Evolutionary conservation across 2,329 filamentous ascomycete species (phyloP).

Genomic region (Aureobasidium sp.): DNA sequence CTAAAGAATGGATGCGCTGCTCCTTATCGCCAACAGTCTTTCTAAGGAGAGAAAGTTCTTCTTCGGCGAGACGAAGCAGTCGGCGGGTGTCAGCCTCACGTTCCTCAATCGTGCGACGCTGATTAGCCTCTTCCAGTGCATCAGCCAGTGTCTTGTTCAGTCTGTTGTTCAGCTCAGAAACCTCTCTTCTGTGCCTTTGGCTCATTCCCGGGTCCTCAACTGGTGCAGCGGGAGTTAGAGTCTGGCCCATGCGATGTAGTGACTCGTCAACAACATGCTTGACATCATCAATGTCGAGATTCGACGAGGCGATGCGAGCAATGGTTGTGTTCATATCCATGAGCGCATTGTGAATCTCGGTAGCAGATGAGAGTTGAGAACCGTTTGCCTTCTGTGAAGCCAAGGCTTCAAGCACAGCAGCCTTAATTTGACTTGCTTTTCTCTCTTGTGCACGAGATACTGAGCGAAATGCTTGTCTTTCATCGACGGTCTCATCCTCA

Average conservation of each 20-base stretch:
- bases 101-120: slow-evolving; percentile 33
- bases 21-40: slow-evolving; percentile 35
- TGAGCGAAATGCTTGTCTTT: slow-evolving; percentile 51
- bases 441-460: slow-evolving; percentile 71
- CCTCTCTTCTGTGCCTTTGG: slow-evolving; percentile 19
- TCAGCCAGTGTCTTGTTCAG: slow-evolving; percentile 26
- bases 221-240: slow-evolving; percentile 19
- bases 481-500: slow-evolving; percentile 52
- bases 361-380: not conserved
- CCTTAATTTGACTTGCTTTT: slow-evolving; percentile 68
- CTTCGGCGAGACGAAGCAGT: slow-evolving; percentile 40
- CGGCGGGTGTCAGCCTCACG: slow-evolving; percentile 35
- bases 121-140: slow-evolving; percentile 32
- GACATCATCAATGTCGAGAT: slow-evolving; percentile 37
- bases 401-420: slow-evolving; percentile 54
- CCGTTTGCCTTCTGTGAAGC: slow-evolving; percentile 27
- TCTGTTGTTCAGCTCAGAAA: slow-evolving; percentile 23
- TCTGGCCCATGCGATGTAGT: slow-evolving; percentile 22
- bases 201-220: slow-evolving; percentile 21
- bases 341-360: slow-evolving; percentile 38
- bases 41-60: slow-evolving; percentile 38
- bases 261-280: slow-evolving; percentile 28
- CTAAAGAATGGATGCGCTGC: slow-evolving; percentile 31
- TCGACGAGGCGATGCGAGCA: slow-evolving; percentile 35
- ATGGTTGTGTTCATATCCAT: slow-evolving; percentile 41